Base-by-base conservation (phyloP, 768 basidiomycete genomes). In the Phylloporus arenicola region DNA sequence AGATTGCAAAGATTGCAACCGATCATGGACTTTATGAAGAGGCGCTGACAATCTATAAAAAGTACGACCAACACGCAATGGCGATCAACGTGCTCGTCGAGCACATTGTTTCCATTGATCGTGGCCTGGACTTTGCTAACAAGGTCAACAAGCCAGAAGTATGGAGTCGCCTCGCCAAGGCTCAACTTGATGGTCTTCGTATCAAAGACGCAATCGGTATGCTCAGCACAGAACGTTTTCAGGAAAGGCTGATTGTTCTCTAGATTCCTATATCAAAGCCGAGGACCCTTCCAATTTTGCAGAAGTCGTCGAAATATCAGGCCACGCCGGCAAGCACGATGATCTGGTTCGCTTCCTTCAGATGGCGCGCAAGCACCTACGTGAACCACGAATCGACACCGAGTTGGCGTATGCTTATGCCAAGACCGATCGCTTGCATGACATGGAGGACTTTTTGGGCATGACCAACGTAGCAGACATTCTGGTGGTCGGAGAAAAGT, bases 401-500 rank as follows among this genome's bases (percentile, higher is more conserved):
- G 94, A 98, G 71, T 75, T 99, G 30, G 95, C 96, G 12, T 96
- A 97, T 65, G 91, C 96, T 5, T 99, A 98, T 66, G 96, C 96
- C 19, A 97, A 96, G 77, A 93, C 86, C 30, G 96, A 98, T 64
- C 85, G 96, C 46, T 72, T 99, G 13, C 95, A 98, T 65, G 96
- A 99, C 64, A 98, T 98, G 96, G 96, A 99, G 63, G 96, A 99
- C 72, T 99, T 99, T 81, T 74, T 99, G 57, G 79, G 79, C 20
- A 95, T 97, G 89, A 99, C 96, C 39, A 99, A 99, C 57, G 96
- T 99, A 42, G 96, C 96, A 6, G 96, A 99, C 64, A 76, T 97
- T 45, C 77, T 99, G 19, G 89, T 91, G 57, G 96, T 98, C 47
- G 96, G 96, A 68, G 96, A 99, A 77, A 97, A 98, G 70, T 98